phyloP scores from a whole-genome alignment of 1,284 basidiomycete species.

The Moesziomyces sp. region DNA sequence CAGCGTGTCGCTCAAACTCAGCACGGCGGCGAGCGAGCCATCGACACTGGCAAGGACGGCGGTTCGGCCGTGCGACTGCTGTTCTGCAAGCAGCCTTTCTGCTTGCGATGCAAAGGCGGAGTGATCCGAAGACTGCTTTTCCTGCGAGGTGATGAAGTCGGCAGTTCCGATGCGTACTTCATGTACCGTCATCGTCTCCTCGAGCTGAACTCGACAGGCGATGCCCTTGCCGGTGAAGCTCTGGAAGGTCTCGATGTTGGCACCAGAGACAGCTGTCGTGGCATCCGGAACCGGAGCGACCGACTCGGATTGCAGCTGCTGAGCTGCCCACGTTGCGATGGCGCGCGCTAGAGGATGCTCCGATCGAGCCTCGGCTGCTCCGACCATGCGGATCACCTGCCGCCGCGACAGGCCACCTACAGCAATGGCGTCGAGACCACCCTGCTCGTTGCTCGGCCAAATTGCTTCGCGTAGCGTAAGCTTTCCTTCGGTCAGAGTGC shows the following conservation, averaged over 20 bases:
- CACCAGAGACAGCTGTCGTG: slow-evolving; percentile 64
- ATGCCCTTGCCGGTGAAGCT: slow-evolving; percentile 90
- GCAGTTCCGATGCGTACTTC: slow-evolving; percentile 54
- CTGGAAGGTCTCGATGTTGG: slow-evolving; percentile 76
- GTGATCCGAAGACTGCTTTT: slow-evolving; percentile 12
- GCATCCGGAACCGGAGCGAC: background rate
- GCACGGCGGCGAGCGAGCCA: slow-evolving; percentile 40
- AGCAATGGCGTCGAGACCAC: slow-evolving; percentile 22
- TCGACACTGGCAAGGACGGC: slow-evolving; percentile 61
- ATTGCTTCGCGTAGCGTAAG: slow-evolving; percentile 78
- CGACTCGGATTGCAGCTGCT: slow-evolving; percentile 71
- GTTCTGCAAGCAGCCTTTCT: slow-evolving; percentile 22
- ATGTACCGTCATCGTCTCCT: slow-evolving; percentile 52
- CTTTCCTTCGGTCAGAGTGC: slow-evolving; percentile 91
- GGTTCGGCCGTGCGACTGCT: slow-evolving; percentile 58
- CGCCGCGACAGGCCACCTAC: slow-evolving; percentile 33
- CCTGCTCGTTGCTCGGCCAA: slow-evolving; percentile 75
- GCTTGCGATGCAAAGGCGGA: slow-evolving; percentile 18
- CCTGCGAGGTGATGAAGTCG: slow-evolving; percentile 33
- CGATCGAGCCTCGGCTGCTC: slow-evolving; percentile 86
- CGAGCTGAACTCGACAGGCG: slow-evolving; percentile 62
- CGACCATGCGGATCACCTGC: slow-evolving; percentile 74
- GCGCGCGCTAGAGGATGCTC: slow-evolving; percentile 97
- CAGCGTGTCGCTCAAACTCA: slow-evolving; percentile 62
- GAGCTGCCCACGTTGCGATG: slow-evolving; percentile 78